Evolutionary conservation across 192 early-diverging fungal genomes (phyloP).

Genomic region (Backusella mclennaniae): DNA sequence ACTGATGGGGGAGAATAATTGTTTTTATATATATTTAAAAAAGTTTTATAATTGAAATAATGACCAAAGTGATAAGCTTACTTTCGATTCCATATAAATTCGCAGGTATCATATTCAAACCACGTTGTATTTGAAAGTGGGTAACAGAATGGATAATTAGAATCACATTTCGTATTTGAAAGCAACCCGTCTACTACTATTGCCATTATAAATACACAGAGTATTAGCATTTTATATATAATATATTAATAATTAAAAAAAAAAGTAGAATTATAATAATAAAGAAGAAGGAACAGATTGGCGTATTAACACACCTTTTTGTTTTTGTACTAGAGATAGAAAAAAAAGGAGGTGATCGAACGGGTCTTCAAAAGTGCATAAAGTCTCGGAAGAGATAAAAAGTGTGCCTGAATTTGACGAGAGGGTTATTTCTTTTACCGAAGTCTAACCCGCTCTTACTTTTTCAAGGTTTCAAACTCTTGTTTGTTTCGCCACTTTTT

Average conservation of each 20-base stretch:
- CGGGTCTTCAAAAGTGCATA: conserved; percentile 7
- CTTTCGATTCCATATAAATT: conserved; percentile 7
- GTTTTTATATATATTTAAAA: conserved; percentile 2
- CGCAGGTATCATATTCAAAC: conserved; percentile 6
- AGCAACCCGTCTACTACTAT: not conserved
- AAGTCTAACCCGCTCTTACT: not conserved
- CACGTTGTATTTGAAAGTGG: conserved; percentile 8
- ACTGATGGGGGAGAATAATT: not conserved
- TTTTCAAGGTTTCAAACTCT: not conserved
- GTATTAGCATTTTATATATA: not conserved
- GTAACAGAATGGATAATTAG: not conserved
- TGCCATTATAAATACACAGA: not conserved
- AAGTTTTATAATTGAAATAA: not conserved
- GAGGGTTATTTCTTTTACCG: conserved; percentile 6
- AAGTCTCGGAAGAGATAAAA: not conserved
- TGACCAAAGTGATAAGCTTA: not conserved
- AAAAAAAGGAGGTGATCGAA: conserved; percentile 1
- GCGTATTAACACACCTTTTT: not conserved
- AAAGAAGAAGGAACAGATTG: not conserved
- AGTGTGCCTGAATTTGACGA: not conserved
- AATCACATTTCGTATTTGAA: conserved; percentile 2
- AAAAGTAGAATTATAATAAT: not conserved
- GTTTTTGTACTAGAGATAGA: not conserved
- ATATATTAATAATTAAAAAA: not conserved
- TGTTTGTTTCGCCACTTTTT: conserved; percentile 5